Evolutionary conservation across 2,329 filamentous ascomycete species (phyloP).

Genomic region (Exophiala xenobiotica): DNA sequence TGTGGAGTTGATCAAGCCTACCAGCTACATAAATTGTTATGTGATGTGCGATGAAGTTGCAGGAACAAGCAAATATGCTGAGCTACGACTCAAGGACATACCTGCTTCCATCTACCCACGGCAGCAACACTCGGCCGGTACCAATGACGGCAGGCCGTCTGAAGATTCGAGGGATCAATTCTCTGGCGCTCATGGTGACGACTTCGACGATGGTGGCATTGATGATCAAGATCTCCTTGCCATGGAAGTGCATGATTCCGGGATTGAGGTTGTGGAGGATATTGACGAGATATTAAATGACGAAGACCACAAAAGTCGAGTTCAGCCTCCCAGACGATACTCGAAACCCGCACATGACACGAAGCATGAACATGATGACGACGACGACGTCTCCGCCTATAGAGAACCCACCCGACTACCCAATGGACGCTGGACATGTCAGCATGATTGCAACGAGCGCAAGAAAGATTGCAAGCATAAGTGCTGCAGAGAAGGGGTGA

Average conservation of each 20-base stretch:
- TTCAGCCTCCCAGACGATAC: slow-evolving; percentile 27
- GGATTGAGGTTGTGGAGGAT: slow-evolving; percentile 54
- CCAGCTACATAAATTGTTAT: slow-evolving; percentile 64
- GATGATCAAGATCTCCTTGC: slow-evolving; percentile 55
- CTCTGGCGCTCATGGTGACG: slow-evolving; percentile 38
- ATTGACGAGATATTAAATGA: slow-evolving; percentile 23
- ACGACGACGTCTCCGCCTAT: slow-evolving; percentile 7
- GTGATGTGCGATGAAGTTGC: slow-evolving; percentile 84
- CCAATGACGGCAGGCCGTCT: slow-evolving; percentile 8
- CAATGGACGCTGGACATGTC: slow-evolving; percentile 74
- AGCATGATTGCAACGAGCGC: slow-evolving; percentile 67
- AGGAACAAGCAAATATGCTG: slow-evolving; percentile 56
- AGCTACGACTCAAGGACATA: slow-evolving; percentile 50
- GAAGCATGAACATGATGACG: slow-evolving; percentile 7
- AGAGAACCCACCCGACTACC: slow-evolving; percentile 54
- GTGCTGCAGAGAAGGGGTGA: slow-evolving; percentile 70
- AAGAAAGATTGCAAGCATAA: slow-evolving; percentile 64
- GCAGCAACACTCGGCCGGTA: slow-evolving; percentile 20
- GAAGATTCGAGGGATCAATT: slow-evolving; percentile 19
- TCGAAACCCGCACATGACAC: not conserved
- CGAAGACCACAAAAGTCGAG: slow-evolving; percentile 17
- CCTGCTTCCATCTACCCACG: slow-evolving; percentile 46
- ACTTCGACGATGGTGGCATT: slow-evolving; percentile 54
- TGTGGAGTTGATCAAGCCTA: slow-evolving; percentile 54
- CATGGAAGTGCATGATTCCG: slow-evolving; percentile 45